Base-by-base conservation (phyloP, 345 rosid genomes). In the Pseudoturritis turrita region DNA sequence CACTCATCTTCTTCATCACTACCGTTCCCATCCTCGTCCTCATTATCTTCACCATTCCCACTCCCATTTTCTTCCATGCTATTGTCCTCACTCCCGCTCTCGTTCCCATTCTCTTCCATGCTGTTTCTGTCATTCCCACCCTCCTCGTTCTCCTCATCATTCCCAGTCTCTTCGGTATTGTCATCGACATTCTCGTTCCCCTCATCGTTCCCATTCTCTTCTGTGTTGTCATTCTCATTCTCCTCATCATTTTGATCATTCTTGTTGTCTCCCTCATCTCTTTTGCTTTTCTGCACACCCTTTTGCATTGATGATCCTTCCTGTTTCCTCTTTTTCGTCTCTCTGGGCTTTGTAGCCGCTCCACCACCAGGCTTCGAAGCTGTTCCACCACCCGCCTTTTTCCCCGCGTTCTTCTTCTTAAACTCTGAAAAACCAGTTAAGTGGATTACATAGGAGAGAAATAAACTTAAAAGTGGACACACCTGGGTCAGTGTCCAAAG, bases 351-450 rank as follows among this genome's bases (percentile, higher is more conserved):
- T 0, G 77, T 43, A 11, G 37, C 65, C 19, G 33, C 57, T 52
- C 41, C 75, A 61, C 53, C 60, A 37, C 49, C 37, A 17, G 70
- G 18, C 14, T 59, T 70, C 3, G 54, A 17, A 37, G 58, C 35
- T 43, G 83, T 65, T 74, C 77, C 91, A 12, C 23, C 58, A 43
- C 5, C 46, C 3, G 79, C 87, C 72, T 75, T 89, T 74, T 88
- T 91, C 26, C 69, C 87, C 7, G 87, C 85, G 59, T 81, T 91
- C 69, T 85, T 87, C 83, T 76, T 82, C 76, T 77, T 86, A 63
- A 86, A 91, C 52, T 84, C 96, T 91, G 71, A 17, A 78, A 63
- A 18, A 54, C 9, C 44, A 62, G 8, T 23, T 28, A 80, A 7
- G 10, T 26, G 5, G 4, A 22, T 46, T 36, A 73, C 45, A 63